phyloP scores from a whole-genome alignment of 2,329 filamentous ascomycete genomes.

The Diplodia intermedia region DNA sequence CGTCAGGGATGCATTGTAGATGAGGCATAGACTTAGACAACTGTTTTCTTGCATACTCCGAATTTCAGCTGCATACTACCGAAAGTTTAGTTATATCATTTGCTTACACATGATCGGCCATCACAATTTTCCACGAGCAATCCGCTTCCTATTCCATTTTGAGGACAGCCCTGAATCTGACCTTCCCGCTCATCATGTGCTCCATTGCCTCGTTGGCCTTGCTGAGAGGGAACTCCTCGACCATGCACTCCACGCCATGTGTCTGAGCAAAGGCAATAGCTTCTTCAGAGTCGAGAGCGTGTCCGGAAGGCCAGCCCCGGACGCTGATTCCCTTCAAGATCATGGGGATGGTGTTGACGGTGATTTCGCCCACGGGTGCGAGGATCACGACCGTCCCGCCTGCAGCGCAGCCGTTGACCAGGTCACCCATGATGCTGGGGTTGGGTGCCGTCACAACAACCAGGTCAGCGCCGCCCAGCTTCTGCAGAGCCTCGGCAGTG shows the following conservation, averaged over 20 bases:
- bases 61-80: too few relatives aligned
- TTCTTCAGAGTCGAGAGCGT: conserved; percentile 61
- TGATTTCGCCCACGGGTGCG: conserved; percentile 57
- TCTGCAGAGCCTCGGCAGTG: conserved; percentile 57
- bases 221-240: conserved; percentile 61
- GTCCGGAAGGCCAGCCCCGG: conserved; percentile 61
- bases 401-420: conserved; percentile 62
- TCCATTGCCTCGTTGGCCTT: conserved; percentile 59
- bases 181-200: conserved; percentile 58
- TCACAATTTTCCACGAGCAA: neutral
- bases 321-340: conserved; percentile 57
- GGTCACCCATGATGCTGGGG: conserved; percentile 59
- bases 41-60: neutral
- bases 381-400: conserved; percentile 68
- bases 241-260: conserved; percentile 59
- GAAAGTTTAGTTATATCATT: neutral
- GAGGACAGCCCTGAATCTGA: conserved; percentile 60
- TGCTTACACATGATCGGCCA: neutral
- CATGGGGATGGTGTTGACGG: conserved; percentile 53
- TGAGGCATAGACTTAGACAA: neutral
- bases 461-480: conserved; percentile 67
- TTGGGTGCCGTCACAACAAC: conserved; percentile 70
- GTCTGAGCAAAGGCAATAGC: conserved; percentile 58
- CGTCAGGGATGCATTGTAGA: too few relatives aligned
- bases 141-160: conserved; percentile 47